Conservation (phyloP, 495 filamentous ascomycete species). For the Aspergillus mulundensis region DNA sequence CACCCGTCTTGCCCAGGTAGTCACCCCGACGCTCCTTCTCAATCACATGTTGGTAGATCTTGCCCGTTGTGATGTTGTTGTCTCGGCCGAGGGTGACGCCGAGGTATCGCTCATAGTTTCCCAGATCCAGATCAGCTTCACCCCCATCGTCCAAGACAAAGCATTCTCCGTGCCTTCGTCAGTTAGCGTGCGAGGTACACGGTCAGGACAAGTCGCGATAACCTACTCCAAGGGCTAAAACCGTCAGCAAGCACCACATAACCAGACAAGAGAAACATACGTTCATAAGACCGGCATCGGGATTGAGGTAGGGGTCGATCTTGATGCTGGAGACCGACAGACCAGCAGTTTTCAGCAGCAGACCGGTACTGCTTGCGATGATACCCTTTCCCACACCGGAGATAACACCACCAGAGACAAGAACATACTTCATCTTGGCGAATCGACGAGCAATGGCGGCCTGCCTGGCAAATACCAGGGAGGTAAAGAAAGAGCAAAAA, state of each 20-base stretch:
- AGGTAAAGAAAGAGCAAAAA: slow-evolving; percentile 19
- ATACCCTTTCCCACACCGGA: slow-evolving; percentile 81
- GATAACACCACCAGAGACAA: slow-evolving; percentile 80
- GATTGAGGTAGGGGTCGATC: slow-evolving; percentile 58
- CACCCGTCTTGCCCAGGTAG: slow-evolving; percentile 88
- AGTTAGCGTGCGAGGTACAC: slow-evolving; percentile 9
- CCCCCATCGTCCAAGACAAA: slow-evolving; percentile 74
- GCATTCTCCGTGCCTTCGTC: slow-evolving; percentile 63
- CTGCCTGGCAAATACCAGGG: slow-evolving; percentile 21
- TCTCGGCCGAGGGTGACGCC: slow-evolving; percentile 68
- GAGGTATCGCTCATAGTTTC: slow-evolving; percentile 90
- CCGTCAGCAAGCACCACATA: neutral
- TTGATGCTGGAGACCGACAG: slow-evolving; percentile 59
- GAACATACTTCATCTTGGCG: slow-evolving; percentile 74
- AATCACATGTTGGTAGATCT: slow-evolving; percentile 88
- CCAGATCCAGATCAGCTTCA: slow-evolving; percentile 88
- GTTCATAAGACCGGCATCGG: slow-evolving; percentile 82
- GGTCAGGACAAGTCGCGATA: too few relatives aligned
- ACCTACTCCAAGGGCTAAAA: slow-evolving; percentile 20
- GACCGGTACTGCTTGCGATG: slow-evolving; percentile 61
- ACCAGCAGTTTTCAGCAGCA: slow-evolving; percentile 81
- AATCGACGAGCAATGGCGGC: slow-evolving; percentile 11
- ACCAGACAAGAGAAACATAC: slow-evolving; percentile 54
- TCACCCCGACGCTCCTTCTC: slow-evolving; percentile 71
- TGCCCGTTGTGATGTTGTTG: slow-evolving; percentile 93